phyloP scores from a whole-genome alignment of 495 filamentous ascomycete species.

The Clohesyomyces aquaticus region DNA sequence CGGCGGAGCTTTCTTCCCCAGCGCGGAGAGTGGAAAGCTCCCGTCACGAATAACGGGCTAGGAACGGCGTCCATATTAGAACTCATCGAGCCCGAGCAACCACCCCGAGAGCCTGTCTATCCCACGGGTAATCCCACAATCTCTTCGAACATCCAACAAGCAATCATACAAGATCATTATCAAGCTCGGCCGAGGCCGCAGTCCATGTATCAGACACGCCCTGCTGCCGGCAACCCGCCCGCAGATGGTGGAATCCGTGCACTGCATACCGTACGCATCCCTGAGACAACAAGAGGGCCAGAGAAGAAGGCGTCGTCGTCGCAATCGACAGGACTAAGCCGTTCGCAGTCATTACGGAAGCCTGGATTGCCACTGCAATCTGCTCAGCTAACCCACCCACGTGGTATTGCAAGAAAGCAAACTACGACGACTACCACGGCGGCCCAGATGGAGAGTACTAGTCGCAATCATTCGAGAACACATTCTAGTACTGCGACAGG shows the following conservation, averaged over 20 bases:
- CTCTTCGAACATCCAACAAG: not conserved
- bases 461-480: constrained; percentile 27
- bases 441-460: no score
- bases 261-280: not conserved
- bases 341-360: constrained; percentile 34
- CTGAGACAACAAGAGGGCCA: constrained; percentile 10
- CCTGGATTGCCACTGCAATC: constrained; percentile 16
- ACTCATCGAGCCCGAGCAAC: not conserved
- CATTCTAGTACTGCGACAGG: constrained; percentile 15
- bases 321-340: constrained; percentile 14
- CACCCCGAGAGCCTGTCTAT: not conserved
- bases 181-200: constrained; percentile 24
- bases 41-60: not conserved
- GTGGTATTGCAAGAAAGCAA: no score
- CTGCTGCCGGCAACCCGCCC: not conserved
- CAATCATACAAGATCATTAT: not conserved
- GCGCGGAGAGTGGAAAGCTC: constrained; percentile 19
- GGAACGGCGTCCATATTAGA: not conserved
- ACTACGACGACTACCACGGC: no score
- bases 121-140: not conserved
- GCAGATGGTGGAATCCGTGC: not conserved
- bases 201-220: constrained; percentile 31
- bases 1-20: constrained; percentile 37
- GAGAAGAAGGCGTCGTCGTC: constrained; percentile 10
- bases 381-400: constrained; percentile 3